Conservation (phyloP, 352 stramenopile genomes). For the Thalassiosira hispida region DNA sequence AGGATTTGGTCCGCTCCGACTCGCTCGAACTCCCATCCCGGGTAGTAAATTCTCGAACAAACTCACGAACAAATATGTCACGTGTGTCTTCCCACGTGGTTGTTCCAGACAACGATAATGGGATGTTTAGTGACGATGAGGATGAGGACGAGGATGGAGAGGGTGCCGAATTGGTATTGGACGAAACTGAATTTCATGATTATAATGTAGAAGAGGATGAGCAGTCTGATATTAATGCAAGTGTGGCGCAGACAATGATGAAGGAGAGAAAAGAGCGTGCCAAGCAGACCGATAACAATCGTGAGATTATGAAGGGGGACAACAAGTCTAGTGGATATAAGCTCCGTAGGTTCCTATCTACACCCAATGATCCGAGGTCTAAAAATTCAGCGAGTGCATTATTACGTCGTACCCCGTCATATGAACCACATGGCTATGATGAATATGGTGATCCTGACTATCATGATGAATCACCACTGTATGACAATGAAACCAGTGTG, state of each 20-base stretch:
- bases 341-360: slow-evolving; percentile 5
- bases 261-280: neutral
- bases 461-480: neutral
- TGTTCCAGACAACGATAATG: neutral
- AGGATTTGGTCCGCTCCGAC: neutral
- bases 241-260: neutral
- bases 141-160: neutral
- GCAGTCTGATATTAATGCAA: neutral
- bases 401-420: neutral
- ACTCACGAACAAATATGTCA: neutral
- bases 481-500: neutral
- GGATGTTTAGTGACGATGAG: neutral
- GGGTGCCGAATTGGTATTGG: neutral
- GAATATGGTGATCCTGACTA: neutral
- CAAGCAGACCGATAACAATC: neutral
- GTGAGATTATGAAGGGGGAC: neutral
- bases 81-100: slow-evolving; percentile 12
- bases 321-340: neutral
- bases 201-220: neutral
- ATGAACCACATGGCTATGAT: slow-evolving; percentile 12
- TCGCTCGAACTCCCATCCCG: neutral
- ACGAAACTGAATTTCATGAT: neutral
- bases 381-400: neutral
- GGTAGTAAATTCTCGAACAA: neutral
- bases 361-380: neutral